Evolutionary conservation across 495 filamentous ascomycete genomes (phyloP).

Genomic region (Bathelium albidoporum): DNA sequence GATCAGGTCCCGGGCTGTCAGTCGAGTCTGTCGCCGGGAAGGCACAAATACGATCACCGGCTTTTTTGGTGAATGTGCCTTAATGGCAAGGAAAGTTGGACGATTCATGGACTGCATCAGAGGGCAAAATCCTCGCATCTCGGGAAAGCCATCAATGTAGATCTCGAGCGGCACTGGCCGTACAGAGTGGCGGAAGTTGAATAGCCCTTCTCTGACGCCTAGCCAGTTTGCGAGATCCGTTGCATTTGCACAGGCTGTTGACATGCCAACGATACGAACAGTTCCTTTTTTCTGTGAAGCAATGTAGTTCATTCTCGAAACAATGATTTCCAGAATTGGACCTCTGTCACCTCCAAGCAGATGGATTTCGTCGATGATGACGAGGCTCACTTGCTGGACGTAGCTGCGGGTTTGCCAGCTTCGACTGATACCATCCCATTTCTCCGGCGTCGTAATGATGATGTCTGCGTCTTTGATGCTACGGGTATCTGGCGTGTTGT

Average conservation of each 20-base stretch:
- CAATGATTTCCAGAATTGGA: slow-evolving; percentile 97
- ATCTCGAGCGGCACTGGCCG: slow-evolving; percentile 91
- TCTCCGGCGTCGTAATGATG: slow-evolving; percentile 97
- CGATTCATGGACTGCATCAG: slow-evolving; percentile 99
- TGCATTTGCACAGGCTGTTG: slow-evolving; percentile 94
- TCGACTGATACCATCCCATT: slow-evolving; percentile 98
- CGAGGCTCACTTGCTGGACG: slow-evolving; percentile 85
- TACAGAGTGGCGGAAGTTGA: slow-evolving; percentile 98
- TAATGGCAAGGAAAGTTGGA: slow-evolving; percentile 92
- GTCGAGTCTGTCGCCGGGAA: slow-evolving; percentile 83
- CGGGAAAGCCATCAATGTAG: slow-evolving; percentile 95
- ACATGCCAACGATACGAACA: slow-evolving; percentile 92
- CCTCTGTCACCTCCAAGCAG: slow-evolving; percentile 89
- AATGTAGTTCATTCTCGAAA: slow-evolving; percentile 99
- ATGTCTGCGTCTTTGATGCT: slow-evolving; percentile 93
- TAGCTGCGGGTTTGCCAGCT: slow-evolving; percentile 96
- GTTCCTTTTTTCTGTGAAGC: slow-evolving; percentile 81
- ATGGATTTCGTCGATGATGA: slow-evolving; percentile 99
- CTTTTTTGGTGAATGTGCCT: slow-evolving; percentile 88
- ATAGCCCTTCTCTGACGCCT: slow-evolving; percentile 91
- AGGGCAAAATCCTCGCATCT: slow-evolving; percentile 89
- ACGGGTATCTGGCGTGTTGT: slow-evolving; percentile 93
- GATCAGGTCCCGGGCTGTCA: slow-evolving; percentile 92
- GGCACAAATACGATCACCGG: slow-evolving; percentile 98
- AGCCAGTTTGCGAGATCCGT: slow-evolving; percentile 92